These are phyloP conservation scores for Cladosporium austrohemisphaericum DNA, from an alignment of 2,329 filamentous ascomycete genomes.

Conservation along the genomic window DNA sequence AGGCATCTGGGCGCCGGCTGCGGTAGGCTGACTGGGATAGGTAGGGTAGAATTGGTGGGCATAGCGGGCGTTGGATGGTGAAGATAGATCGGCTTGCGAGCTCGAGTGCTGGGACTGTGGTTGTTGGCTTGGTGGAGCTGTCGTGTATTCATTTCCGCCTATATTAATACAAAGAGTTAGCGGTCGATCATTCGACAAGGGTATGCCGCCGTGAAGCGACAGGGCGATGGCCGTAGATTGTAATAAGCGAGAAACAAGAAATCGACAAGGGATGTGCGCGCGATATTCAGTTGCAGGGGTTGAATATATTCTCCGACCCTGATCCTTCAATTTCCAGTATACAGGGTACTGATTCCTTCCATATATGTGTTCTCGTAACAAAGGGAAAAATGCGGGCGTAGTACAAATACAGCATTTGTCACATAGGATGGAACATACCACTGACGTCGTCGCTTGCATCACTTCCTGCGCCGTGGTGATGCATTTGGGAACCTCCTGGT, in stretches of 20 bases:
- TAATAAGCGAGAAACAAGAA: slow-evolving; percentile 31
- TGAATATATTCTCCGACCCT: slow-evolving; percentile 16
- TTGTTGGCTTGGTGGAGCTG: slow-evolving; percentile 61
- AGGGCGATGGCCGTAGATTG: slow-evolving; percentile 22
- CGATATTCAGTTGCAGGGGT: slow-evolving; percentile 4
- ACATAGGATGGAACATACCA: slow-evolving; percentile 98
- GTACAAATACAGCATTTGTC: slow-evolving; percentile 43
- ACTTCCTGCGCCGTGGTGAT: slow-evolving; percentile 68
- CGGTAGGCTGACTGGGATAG: slow-evolving; percentile 58
- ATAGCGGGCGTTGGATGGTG: slow-evolving; percentile 65
- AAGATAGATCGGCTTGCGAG: slow-evolving; percentile 46
- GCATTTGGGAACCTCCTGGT: slow-evolving; percentile 49
- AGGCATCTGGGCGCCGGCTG: slow-evolving; percentile 57
- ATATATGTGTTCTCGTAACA: slow-evolving; percentile 23
- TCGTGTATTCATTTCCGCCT: slow-evolving; percentile 58
- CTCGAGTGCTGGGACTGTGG: slow-evolving; percentile 60
- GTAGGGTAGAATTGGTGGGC: slow-evolving; percentile 72
- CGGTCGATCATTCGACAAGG: slow-evolving; percentile 31
- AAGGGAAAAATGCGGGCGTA: slow-evolving; percentile 17
- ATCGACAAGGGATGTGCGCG: slow-evolving; percentile 25
- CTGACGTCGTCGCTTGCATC: slow-evolving; percentile 71
- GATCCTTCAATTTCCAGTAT: slow-evolving; percentile 25
- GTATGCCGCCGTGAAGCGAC: slow-evolving; percentile 20
- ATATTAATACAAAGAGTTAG: slow-evolving; percentile 41
- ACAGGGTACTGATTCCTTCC: slow-evolving; percentile 23